These are phyloP conservation scores for Aspergillus conjunctus DNA, from an alignment of 495 filamentous ascomycete species.

Conservation along the genomic window DNA sequence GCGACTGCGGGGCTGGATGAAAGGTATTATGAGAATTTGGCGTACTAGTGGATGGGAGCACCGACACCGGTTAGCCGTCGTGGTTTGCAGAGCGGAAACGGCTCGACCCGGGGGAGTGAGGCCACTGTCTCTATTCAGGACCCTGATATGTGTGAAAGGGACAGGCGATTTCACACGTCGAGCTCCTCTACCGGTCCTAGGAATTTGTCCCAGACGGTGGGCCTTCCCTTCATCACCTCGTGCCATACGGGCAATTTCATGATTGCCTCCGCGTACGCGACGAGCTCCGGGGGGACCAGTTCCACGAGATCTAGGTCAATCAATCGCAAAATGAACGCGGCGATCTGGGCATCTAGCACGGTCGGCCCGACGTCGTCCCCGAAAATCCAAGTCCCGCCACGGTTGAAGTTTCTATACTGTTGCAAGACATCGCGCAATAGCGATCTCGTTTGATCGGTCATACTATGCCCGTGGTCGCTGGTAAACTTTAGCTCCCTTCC, in stretches of 20 bases:
- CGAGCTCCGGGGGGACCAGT: slow-evolving; percentile 12
- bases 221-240: slow-evolving; percentile 11
- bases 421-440: slow-evolving; percentile 9
- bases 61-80: neutral
- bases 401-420: slow-evolving; percentile 4
- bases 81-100: neutral
- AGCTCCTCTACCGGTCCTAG: slow-evolving; percentile 16
- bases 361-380: slow-evolving; percentile 19
- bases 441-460: slow-evolving; percentile 12
- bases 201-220: slow-evolving; percentile 18
- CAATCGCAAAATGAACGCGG: slow-evolving; percentile 13
- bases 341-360: slow-evolving; percentile 20
- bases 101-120: neutral
- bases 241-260: slow-evolving; percentile 11
- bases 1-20: slow-evolving; percentile 52
- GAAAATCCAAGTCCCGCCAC: slow-evolving; percentile 18
- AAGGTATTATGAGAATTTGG: slow-evolving; percentile 46
- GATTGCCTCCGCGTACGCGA: slow-evolving; percentile 14
- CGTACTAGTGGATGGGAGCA: neutral
- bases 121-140: too few relatives aligned
- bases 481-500: slow-evolving; percentile 1
- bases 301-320: slow-evolving; percentile 16
- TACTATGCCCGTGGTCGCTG: slow-evolving; percentile 5
- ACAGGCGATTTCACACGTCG: neutral
- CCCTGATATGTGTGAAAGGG: neutral